phyloP scores from a whole-genome alignment of 192 early-diverging fungal species.

The Pilobolus umbonatus region DNA sequence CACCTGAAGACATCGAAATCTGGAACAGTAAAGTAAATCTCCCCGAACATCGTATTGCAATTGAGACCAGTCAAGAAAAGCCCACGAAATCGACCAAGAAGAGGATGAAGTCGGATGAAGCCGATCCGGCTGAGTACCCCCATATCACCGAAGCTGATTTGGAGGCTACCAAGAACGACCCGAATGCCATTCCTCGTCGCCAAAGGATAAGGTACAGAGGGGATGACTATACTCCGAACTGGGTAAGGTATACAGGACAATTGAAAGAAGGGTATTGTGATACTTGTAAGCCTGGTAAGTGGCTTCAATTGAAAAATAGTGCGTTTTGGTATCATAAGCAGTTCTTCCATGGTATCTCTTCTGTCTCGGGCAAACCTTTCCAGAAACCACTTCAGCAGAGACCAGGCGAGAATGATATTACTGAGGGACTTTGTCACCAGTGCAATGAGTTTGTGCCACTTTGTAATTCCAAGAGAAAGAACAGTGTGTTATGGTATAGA shows the following conservation, averaged over 20 bases:
- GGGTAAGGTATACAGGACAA: slow-evolving; percentile 71
- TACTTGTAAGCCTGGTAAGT: slow-evolving; percentile 72
- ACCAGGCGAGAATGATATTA: slow-evolving; percentile 55
- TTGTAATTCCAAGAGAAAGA: slow-evolving; percentile 67
- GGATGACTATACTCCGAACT: slow-evolving; percentile 78
- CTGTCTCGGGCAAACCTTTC: slow-evolving; percentile 73
- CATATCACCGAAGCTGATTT: slow-evolving; percentile 32
- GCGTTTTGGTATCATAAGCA: slow-evolving; percentile 91
- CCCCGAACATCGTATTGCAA: neutral
- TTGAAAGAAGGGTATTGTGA: slow-evolving; percentile 82
- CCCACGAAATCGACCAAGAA: neutral
- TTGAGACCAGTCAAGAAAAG: neutral
- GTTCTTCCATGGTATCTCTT: slow-evolving; percentile 83
- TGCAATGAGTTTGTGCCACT: slow-evolving; percentile 76
- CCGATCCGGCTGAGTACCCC: slow-evolving; percentile 11
- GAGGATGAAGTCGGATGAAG: too few species aligned
- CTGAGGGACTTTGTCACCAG: slow-evolving; percentile 81
- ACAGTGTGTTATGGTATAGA: slow-evolving; percentile 76
- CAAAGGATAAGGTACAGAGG: slow-evolving; percentile 67
- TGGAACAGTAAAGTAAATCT: slow-evolving; percentile 1
- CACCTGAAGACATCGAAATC: slow-evolving; percentile 1
- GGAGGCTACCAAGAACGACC: slow-evolving; percentile 41
- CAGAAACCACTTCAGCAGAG: slow-evolving; percentile 62
- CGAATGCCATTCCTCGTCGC: slow-evolving; percentile 50
- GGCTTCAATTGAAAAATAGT: slow-evolving; percentile 85